phyloP scores from a whole-genome alignment of 768 basidiomycete genomes.

The Suillus alpinus region DNA sequence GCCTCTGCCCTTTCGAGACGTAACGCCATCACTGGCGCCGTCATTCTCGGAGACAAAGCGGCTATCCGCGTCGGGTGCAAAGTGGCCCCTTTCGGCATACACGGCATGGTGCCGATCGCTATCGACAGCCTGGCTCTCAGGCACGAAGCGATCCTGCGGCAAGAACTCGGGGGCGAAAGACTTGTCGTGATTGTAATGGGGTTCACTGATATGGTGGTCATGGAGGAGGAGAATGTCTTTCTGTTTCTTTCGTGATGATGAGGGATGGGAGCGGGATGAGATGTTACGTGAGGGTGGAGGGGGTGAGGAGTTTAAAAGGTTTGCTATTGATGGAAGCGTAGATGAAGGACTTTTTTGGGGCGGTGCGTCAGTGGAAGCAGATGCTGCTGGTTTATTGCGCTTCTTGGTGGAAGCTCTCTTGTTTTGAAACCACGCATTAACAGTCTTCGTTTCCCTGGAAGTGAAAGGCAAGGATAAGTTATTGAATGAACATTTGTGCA shows the following conservation, averaged over 20 bases:
- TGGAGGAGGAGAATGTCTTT: conserved; percentile 6
- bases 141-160: conserved; percentile 30
- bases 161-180: conserved; percentile 31
- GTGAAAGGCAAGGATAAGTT: conserved; percentile 9
- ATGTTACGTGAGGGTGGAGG: conserved; percentile 19
- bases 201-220: conserved; percentile 29
- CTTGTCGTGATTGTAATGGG: conserved; percentile 15
- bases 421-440: conserved; percentile 87
- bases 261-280: conserved; percentile 23
- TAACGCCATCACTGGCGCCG: conserved; percentile 19
- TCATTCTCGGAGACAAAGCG: conserved; percentile 53
- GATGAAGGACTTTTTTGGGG: conserved; percentile 21
- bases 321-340: conserved; percentile 36
- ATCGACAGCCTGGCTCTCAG: conserved; percentile 31
- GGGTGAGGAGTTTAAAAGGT: conserved; percentile 37
- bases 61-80: conserved; percentile 48
- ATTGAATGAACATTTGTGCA: conserved; percentile 7
- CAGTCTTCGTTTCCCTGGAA: conserved; percentile 76
- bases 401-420: conserved; percentile 84
- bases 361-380: conserved; percentile 26
- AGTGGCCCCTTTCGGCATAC: conserved; percentile 46
- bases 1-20: conserved; percentile 29
- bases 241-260: conserved; percentile 28
- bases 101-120: conserved; percentile 20
- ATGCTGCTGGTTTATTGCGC: conserved; percentile 43